Percentiles rank a stretch among this genome's conserved stretches.
Conservation (phyloP, 441 rosid species). For the Metrosideros polymorpha region DNA sequence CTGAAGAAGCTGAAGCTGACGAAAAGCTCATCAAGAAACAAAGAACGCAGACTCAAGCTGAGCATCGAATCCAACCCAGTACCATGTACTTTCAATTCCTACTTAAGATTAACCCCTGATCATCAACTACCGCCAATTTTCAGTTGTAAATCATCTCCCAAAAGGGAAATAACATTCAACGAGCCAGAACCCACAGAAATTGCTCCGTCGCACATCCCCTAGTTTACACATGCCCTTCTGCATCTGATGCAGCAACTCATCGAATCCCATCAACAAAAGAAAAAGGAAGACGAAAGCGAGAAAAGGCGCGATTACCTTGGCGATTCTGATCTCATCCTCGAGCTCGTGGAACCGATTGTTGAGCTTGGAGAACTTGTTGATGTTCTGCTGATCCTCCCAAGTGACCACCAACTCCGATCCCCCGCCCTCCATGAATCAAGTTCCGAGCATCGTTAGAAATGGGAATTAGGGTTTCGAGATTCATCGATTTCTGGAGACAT, state of each 20-base stretch:
- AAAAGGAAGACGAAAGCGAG: background rate
- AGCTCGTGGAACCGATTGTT: constrained; percentile 84
- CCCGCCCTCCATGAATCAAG: constrained; percentile 29
- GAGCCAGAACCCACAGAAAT: background rate
- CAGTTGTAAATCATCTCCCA: background rate
- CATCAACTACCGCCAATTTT: background rate
- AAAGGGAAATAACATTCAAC: background rate
- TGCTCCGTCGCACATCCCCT: background rate
- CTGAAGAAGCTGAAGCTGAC: background rate
- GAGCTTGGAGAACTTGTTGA: constrained; percentile 68
- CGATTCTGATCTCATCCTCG: constrained; percentile 64
- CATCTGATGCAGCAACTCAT: background rate
- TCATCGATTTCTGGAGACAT: background rate
- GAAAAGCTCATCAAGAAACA: background rate
- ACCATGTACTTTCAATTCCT: background rate
- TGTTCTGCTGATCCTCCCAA: constrained; percentile 95
- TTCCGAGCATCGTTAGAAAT: background rate
- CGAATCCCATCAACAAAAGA: background rate
- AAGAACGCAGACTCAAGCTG: background rate
- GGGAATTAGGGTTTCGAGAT: background rate
- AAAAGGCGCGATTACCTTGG: constrained; percentile 47
- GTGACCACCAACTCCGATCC: constrained; percentile 84
- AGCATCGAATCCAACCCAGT: background rate
- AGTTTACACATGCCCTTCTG: background rate
- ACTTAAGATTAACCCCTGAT: background rate